These are phyloP conservation scores for Vigna trinervia DNA, from an alignment of 306 rosid genomes.

Conservation along the genomic window DNA sequence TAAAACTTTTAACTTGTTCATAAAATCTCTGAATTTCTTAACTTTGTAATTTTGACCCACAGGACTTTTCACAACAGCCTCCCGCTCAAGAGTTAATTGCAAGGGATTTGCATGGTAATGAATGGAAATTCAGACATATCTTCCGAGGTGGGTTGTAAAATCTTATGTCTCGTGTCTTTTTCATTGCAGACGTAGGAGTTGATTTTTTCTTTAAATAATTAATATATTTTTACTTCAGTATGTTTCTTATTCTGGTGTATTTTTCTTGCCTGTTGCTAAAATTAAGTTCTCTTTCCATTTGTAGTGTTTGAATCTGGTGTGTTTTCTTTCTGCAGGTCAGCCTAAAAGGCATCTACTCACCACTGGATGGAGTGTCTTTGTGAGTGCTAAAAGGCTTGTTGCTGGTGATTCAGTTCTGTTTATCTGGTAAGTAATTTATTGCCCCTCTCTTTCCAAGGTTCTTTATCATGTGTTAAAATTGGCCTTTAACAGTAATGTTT, in stretches of 20 bases:
- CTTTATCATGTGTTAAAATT: slow-evolving; percentile 20
- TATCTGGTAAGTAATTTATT: slow-evolving; percentile 70
- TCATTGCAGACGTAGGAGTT: not conserved
- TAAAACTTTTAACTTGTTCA: slow-evolving; percentile 1
- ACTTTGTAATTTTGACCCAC: slow-evolving; percentile 34
- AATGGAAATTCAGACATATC: slow-evolving; percentile 66
- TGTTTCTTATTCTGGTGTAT: not conserved
- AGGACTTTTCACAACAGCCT: slow-evolving; percentile 63
- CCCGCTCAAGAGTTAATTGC: slow-evolving; percentile 60
- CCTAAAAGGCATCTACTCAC: slow-evolving; percentile 98
- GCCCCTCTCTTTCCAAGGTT: not conserved
- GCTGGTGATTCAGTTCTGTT: slow-evolving; percentile 97
- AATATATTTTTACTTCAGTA: not conserved
- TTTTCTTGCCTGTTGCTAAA: not conserved
- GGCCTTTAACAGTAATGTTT: slow-evolving; percentile 10
- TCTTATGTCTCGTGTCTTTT: not conserved
- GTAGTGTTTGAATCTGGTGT: slow-evolving; percentile 7
- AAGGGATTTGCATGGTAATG: slow-evolving; percentile 59
- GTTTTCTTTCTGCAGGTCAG: slow-evolving; percentile 72
- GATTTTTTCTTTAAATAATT: not conserved
- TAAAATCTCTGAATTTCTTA: slow-evolving; percentile 5
- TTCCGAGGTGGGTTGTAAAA: slow-evolving; percentile 58
- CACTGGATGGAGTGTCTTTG: slow-evolving; percentile 99
- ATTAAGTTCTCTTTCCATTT: slow-evolving; percentile 14
- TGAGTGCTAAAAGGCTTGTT: slow-evolving; percentile 94